Evolutionary conservation across 768 basidiomycete genomes (phyloP), one percentile per base, ranked within the genome.

Genomic region (Cubamyces lactineus): DNA sequence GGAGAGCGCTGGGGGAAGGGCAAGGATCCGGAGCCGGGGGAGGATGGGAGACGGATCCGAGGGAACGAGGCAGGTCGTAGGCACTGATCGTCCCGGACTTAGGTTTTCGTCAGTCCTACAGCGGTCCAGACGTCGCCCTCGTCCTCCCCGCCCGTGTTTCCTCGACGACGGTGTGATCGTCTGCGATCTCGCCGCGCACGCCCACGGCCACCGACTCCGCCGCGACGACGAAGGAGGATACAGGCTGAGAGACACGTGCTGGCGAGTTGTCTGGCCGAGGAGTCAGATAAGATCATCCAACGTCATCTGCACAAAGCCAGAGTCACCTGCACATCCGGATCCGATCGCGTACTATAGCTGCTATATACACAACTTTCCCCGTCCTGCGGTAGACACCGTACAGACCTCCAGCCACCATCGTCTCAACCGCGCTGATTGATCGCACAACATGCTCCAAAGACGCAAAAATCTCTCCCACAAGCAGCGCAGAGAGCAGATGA

Each of bases 401-500:
- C 28, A 30, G 4, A 30, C 8, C 28, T 8, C 3, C 28, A 30
- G 4, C 19, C 17, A 28, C 52, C 56, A 39, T 23, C 19, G 23
- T 45, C 24, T 12, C 57, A 26, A 30, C 52, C 21, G 43, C n/a
- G 23, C 40, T 30, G 28, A 28, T 45, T 5, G 15, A 24, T 43
- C 21, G 12, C 45, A 57, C 43, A 45, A 30, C 28, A 21, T 47
- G 26, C 77, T 78, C 76, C 72, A 73, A 38, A 73, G 78, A 28
- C 68, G 70, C 40, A 77, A 75, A 57, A 75, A 86, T n/a, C 79
- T 77, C 11, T 90, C 88, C 0, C 81, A 80, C 42, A 89, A 86
- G 58, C 80, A 89, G 68, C 87, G 86, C 66, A 92, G 88, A 64
- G 86, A 83, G 1, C 84, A 91, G 59, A 80, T 87, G 8, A 86